A percentile compares a stretch with the other conserved stretches of the same genome.
Evolutionary conservation across 2,329 filamentous ascomycete species (phyloP).

Genomic region (Cytospora piceicola): DNA sequence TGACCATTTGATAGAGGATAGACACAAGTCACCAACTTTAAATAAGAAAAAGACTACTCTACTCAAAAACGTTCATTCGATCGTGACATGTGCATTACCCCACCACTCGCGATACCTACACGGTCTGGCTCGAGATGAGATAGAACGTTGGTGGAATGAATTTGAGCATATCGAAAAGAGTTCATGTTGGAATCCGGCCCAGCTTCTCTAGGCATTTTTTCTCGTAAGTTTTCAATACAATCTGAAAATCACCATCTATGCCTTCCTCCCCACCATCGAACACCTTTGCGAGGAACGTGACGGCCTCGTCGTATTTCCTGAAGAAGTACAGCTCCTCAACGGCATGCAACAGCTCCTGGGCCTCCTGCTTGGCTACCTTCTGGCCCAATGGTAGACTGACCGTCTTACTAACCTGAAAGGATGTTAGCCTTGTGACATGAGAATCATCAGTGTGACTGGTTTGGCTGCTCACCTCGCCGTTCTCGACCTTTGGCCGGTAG

Average conservation of each 20-base stretch:
- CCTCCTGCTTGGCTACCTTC: constrained; percentile 48
- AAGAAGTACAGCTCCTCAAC: constrained; percentile 63
- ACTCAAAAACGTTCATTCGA: neutral
- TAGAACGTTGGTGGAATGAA: neutral
- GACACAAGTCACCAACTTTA: constrained; percentile 16
- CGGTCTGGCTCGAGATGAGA: neutral
- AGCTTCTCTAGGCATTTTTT: constrained; percentile 44
- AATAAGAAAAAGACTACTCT: constrained; percentile 8
- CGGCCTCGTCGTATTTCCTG: constrained; percentile 50
- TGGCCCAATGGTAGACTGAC: constrained; percentile 48
- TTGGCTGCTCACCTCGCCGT: constrained; percentile 52
- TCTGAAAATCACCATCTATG: constrained; percentile 50
- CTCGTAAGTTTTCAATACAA: constrained; percentile 48
- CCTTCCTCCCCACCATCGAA: constrained; percentile 39
- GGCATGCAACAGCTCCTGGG: constrained; percentile 57
- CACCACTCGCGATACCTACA: neutral
- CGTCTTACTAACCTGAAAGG: constrained; percentile 48
- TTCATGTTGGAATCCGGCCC: neutral
- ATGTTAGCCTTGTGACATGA: neutral
- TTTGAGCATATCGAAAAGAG: neutral
- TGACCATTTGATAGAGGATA: constrained; percentile 27
- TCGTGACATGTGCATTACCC: neutral
- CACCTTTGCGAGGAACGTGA: constrained; percentile 45
- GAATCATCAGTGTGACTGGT: neutral
- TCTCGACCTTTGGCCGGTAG: constrained; percentile 56